These are phyloP conservation scores for Lithospermum erythrorhizon DNA, from an alignment of 257 asterid genomes.

Conservation along the genomic window DNA sequence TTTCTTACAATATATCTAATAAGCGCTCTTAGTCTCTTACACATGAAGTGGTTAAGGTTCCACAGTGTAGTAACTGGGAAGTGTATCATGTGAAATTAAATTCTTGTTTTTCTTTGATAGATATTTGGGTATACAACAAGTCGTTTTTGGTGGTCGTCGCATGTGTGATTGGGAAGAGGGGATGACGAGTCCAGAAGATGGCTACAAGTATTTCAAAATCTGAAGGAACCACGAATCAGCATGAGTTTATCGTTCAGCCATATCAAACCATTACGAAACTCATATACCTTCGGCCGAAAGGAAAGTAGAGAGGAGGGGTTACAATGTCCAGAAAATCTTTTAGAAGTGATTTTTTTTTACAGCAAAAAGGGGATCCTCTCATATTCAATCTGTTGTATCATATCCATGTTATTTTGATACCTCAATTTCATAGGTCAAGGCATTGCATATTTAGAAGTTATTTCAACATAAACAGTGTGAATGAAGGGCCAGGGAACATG, in stretches of 20 bases:
- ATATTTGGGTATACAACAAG: constrained; percentile 88
- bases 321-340: background rate
- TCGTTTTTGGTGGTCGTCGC: constrained; percentile 70
- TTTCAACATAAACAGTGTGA: no score
- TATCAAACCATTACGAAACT: background rate
- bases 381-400: no score
- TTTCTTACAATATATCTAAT: background rate
- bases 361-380: no score
- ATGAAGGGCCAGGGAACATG: no score
- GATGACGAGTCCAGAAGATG: constrained; percentile 65
- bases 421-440: no score
- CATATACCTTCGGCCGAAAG: background rate
- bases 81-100: background rate
- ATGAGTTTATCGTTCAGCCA: background rate
- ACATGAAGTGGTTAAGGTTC: background rate
- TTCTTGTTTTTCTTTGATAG: constrained; percentile 21
- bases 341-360: no score
- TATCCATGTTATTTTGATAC: no score
- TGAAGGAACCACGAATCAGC: constrained; percentile 16
- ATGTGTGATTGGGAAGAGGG: constrained; percentile 98
- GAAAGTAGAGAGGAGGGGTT: background rate
- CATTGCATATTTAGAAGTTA: no score
- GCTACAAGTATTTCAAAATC: constrained; percentile 81
- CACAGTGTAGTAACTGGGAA: background rate
- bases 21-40: background rate